phyloP scores from a whole-genome alignment of 371 early-diverging fungal species.

The Phascolomyces articulosus region DNA sequence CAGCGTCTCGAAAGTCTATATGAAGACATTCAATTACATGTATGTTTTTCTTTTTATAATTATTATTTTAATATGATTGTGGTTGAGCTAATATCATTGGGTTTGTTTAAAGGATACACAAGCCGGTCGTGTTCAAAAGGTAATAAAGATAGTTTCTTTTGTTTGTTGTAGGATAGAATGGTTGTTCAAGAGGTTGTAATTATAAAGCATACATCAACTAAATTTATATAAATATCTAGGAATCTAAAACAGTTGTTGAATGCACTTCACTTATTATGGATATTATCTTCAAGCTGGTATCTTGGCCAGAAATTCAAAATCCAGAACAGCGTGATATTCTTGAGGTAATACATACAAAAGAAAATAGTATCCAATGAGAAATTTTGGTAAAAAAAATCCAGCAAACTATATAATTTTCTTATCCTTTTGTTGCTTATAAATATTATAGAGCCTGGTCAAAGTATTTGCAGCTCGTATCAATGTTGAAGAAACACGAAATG shows the following conservation, averaged over 20 bases:
- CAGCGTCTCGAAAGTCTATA: conserved; percentile 35
- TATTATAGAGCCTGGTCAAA: conserved; percentile 22
- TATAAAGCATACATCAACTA: too few species aligned
- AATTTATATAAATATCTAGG: conserved; percentile 19
- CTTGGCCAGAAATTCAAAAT: conserved; percentile 59
- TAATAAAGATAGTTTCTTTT: too few species aligned
- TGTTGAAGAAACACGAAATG: conserved; percentile 13
- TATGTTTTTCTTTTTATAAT: conserved; percentile 9
- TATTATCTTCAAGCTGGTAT: conserved; percentile 48
- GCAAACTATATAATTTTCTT: too few species aligned
- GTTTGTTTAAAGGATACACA: conserved; percentile 32
- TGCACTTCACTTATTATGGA: conserved; percentile 50
- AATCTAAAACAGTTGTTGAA: conserved; percentile 25
- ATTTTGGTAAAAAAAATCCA: neutral
- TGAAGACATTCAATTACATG: conserved; percentile 30
- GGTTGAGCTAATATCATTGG: too few species aligned
- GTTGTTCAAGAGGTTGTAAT: too few species aligned
- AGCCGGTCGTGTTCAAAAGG: conserved; percentile 22
- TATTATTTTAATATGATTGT: neutral
- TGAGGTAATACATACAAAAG: too few species aligned
- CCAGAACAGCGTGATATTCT: conserved; percentile 46
- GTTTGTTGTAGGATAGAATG: too few species aligned
- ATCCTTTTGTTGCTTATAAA: too few species aligned
- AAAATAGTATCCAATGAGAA: too few species aligned
- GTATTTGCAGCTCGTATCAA: conserved; percentile 22